Conservation (phyloP, 2,329 filamentous ascomycete species). For the Plenodomus biglobosus region DNA sequence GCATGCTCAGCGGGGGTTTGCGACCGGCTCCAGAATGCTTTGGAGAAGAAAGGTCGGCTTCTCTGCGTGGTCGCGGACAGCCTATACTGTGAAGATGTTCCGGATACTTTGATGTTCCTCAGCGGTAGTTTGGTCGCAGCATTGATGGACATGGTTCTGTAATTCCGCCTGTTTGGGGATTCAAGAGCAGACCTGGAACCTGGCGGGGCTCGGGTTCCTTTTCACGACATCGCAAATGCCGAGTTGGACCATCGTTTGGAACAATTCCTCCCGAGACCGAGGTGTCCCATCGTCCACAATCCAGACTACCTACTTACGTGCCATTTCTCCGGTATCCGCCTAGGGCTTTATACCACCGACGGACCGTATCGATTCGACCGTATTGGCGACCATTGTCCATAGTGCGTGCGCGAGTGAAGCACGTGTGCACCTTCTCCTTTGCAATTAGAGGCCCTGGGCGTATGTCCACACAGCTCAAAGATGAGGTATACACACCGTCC, state of each 20-base stretch:
- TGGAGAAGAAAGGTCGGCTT: slow-evolving; percentile 1
- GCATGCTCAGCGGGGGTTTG: slow-evolving; percentile 12
- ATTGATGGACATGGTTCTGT: slow-evolving; percentile 29
- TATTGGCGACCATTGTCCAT: not conserved
- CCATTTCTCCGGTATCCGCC: slow-evolving; percentile 20
- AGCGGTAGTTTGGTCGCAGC: slow-evolving; percentile 21
- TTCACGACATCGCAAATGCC: slow-evolving; percentile 12
- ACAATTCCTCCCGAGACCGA: slow-evolving; percentile 20
- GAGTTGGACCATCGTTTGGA: slow-evolving; percentile 5
- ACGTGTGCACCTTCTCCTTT: slow-evolving; percentile 17
- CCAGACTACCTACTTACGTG: not conserved
- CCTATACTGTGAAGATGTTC: not conserved
- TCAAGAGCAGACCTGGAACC: not conserved
- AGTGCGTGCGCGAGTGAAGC: slow-evolving; percentile 11
- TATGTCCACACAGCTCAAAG: slow-evolving; percentile 69
- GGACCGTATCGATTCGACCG: too few species aligned
- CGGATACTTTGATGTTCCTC: not conserved
- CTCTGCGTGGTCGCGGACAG: slow-evolving; percentile 2
- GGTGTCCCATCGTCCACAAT: slow-evolving; percentile 8
- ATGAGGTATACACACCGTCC: slow-evolving; percentile 57
- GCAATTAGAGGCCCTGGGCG: slow-evolving; percentile 48
- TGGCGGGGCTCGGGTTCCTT: slow-evolving; percentile 18
- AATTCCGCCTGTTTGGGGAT: not conserved
- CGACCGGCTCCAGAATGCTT: not conserved
- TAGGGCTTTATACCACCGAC: slow-evolving; percentile 9